Evolutionary conservation across 1,284 basidiomycete genomes (phyloP), one percentile per base, ranked within the genome.

Genomic region (Meira nashicola): DNA sequence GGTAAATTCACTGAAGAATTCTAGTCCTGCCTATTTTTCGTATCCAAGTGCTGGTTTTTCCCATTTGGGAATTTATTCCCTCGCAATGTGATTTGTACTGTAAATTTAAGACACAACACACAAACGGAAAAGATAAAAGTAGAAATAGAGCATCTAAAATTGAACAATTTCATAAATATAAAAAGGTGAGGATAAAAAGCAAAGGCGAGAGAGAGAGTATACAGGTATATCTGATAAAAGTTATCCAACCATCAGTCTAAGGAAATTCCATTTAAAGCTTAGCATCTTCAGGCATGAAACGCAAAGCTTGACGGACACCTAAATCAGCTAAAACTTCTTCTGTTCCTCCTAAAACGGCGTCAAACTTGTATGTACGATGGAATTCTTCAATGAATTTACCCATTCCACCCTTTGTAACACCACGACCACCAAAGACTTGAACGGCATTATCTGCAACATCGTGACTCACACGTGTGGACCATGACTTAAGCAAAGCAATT

Each of bases 401-500:
- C 89, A 67, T 87, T 80, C 57, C 82, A 65, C 53, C 89, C 80
- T 55, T 82, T 77, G 85, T 90, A 83, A 46, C 83, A 83, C 68
- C 90, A 77, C 46, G 84, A 83, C 79, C 86, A 86, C 50, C 90
- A 79, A 55, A 90, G 86, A 57, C 84, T 39, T 90, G 84, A 6
- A 91, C 88, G 33, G 89, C 87, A 67, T 89, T 88, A 53, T 84
- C 82, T 15, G 89, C 89, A 15, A 89, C 67, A 51, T 77, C 70
- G 66, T 79, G 70, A 41, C 68, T 71, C 9, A 79, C 71, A 9
- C 76, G 63, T 1, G 77, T 79, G 9, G 65, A 67, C 68, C 68
- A 78, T 21, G 69, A 67, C 82, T 92, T 92, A 76, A 90, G 79
- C 59, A 91, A 81, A 12, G 84, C 89, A 58, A 91, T 88, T 65